These are phyloP conservation scores for Fonsecaea nubica DNA, from an alignment of 2,329 filamentous ascomycete species.

Conservation along the genomic window DNA sequence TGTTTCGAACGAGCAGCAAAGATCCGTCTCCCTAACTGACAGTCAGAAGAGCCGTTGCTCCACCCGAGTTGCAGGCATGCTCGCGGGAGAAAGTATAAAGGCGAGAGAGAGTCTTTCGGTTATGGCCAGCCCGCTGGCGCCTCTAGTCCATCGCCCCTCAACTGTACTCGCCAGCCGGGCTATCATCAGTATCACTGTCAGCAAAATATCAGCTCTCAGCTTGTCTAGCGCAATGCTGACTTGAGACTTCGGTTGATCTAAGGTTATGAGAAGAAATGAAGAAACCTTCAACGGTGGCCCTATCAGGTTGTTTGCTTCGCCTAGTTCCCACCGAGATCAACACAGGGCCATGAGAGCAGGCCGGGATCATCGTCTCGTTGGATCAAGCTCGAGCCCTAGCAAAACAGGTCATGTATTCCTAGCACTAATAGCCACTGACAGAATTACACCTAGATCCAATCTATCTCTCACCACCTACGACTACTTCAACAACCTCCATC, in stretches of 20 bases:
- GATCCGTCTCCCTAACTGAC: background rate
- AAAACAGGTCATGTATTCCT: background rate
- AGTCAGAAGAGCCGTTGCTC: background rate
- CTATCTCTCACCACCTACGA: background rate
- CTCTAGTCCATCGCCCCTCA: background rate
- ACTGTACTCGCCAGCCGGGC: background rate
- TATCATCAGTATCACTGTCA: background rate
- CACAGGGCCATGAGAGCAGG: background rate
- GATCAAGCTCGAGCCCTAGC: background rate
- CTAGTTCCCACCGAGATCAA: no score
- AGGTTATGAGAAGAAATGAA: background rate
- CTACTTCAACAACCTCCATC: slow-evolving; percentile 22
- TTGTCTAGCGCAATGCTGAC: background rate
- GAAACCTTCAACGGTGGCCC: no score
- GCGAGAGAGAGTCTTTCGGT: background rate
- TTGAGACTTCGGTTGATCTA: background rate
- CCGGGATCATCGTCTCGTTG: background rate
- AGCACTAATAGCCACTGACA: background rate
- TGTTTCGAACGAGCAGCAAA: background rate
- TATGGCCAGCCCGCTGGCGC: background rate
- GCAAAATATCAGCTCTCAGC: background rate
- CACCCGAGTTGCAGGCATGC: background rate
- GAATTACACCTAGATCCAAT: slow-evolving; percentile 5
- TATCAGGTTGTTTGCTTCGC: no score
- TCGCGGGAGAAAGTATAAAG: background rate